Base-by-base conservation (phyloP, 129 eudicot species). In the Glebionis coronaria region DNA sequence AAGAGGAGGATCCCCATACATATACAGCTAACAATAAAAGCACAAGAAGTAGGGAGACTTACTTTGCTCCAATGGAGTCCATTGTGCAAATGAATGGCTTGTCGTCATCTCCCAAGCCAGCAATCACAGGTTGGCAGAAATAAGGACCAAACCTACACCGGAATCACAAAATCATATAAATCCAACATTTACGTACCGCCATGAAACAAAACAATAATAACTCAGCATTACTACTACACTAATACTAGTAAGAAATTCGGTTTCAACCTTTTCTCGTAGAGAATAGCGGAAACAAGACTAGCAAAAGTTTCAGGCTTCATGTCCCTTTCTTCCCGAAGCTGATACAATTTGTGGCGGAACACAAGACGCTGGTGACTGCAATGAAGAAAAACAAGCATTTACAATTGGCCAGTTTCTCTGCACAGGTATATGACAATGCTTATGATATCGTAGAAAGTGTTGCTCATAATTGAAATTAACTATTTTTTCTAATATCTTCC, bases 301-400 rank as follows among this genome's bases (percentile, higher is more conserved):
- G 97, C 96, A 66, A 91, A 91, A 46, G 97, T 91, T 73, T 88
- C 96, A 44, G 97, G 97, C 88, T 91, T 91, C 97, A 91, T 91
- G 47, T 85, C 83, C 68, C 96, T 91, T 80, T 91, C 97, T 81
- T 91, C 97, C 14, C 97, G 72, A 27, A 91, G 91, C 81, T 91
- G 77, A 76, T 91, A 91, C 68, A 91, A 59, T 76, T 91, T 91
- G 88, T 88, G 97, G 40, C 97, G 86, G 44, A 88, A 91, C 18
- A 83, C 88, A 65, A 91, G 97, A 14, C 97, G 77, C 61, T 91
- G 97, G 78, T 85, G 76, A 78, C 97, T 91, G 46, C 78, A 68
- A 15, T 35, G 11, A 29, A 4, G 1, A 14, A 72, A 31, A 44
- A 53, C 38, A 46, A 23, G 2, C 25, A 23, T 23, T 23, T 23